Evolutionary conservation across 331 rosid species (phyloP).

Genomic region (Pyrus hybrid): DNA sequence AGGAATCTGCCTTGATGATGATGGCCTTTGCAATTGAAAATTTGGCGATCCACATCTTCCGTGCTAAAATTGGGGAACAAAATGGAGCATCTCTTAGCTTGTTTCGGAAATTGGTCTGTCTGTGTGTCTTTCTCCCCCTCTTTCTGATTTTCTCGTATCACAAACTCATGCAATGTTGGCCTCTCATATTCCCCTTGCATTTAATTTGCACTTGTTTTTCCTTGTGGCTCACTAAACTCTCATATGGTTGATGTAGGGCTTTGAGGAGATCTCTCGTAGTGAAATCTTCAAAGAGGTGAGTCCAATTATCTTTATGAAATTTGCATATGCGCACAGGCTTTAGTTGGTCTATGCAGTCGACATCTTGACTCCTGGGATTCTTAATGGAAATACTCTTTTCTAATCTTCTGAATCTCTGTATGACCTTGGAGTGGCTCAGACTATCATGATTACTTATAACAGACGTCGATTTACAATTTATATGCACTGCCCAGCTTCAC

Average conservation of each 20-base stretch:
- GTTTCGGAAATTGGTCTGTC: constrained; percentile 51
- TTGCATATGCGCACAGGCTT: neutral
- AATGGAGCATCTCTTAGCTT: constrained; percentile 67
- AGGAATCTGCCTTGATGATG: constrained; percentile 74
- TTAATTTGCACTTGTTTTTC: neutral
- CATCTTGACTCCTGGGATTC: neutral
- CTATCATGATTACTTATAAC: neutral
- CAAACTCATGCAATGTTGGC: neutral
- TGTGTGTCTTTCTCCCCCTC: neutral
- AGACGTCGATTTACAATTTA: neutral
- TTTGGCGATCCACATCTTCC: constrained; percentile 54
- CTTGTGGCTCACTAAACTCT: constrained; percentile 16
- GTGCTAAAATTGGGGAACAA: constrained; percentile 74
- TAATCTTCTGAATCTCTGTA: neutral
- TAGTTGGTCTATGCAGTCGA: neutral
- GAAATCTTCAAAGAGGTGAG: constrained; percentile 82
- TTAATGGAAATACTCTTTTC: neutral
- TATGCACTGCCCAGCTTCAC: neutral
- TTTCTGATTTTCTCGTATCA: neutral
- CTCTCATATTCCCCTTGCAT: neutral
- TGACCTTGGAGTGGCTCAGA: neutral
- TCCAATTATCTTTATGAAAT: neutral
- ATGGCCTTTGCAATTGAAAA: constrained; percentile 68
- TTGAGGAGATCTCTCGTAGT: constrained; percentile 58
- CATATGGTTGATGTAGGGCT: constrained; percentile 52